Evolutionary conservation across 768 basidiomycete genomes (phyloP), one percentile per base, ranked within the genome.

Genomic region (Tricholoma terreum): DNA sequence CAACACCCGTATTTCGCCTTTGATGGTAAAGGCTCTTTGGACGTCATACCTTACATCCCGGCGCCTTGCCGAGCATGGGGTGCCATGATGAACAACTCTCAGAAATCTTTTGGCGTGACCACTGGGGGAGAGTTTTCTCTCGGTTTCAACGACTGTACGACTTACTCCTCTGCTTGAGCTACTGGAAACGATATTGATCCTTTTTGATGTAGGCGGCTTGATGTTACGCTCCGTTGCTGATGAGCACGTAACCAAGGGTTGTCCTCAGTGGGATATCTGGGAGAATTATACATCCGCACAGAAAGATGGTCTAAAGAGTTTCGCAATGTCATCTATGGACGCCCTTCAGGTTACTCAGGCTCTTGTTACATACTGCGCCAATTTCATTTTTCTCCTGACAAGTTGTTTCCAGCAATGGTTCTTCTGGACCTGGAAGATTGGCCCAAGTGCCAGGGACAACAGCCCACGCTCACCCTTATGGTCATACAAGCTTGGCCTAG

Each of bases 91-190:
- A 87, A 87, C 43, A 73, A 77, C 64, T 79, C 75, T 67, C 76
- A 63, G 55, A 22, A 8, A 3, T 27, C 15, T 33, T 90, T 92
- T 63, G 93, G 93, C 9, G 71, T 93, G 38, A 84, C 84, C 12
- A 66, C 87, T 22, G 84, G 84, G 0, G 93, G 90, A 42, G 93
- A 95, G 71, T 93, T 87, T 71, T 83, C 87, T 52, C 78, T 78
- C 2, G 86, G 84, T 9, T 78, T 76, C 63, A 90, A 87, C 64
- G 77, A 83, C 52, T 90, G 90, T 45, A 24, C 64, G 88, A 68
- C 8, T 61, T 74, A 12, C 73, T 68, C 56, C 54, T 75, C 34
- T 40, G 36, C 22, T 40, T 22, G 52, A 52, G 35, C 22, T n/a
- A 52, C 24, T 22, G 15, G 14, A 40, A 27, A 40, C 15, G 36